Evolutionary conservation across 768 basidiomycete species (phyloP), one percentile per base, ranked within the genome.

Genomic region (Tylopilus felleus): DNA sequence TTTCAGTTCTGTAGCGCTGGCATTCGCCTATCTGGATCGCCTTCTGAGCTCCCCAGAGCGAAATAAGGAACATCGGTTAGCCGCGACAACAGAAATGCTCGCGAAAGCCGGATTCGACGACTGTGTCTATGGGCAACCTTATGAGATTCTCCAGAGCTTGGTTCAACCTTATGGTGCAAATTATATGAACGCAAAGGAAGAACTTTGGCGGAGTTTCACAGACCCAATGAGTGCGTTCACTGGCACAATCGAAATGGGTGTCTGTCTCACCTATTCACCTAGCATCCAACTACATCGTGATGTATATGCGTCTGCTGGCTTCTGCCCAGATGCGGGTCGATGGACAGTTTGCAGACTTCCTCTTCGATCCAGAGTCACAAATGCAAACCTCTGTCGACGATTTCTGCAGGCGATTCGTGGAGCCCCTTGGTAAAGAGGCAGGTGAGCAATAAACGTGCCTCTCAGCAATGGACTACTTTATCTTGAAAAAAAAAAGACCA

Each of bases 361-460:
- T 96, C 8, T 80, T 86, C 58, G 80, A 91, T 49, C 89, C 89
- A 2, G 88, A 93, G 27, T 80, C 82, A 0, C 81, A 78, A 25
- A 78, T 80, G 23, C 75, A 73, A 12, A 78, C 88, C 61, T 73
- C 75, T 5, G 72, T 84, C 2, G 74, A 77, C 5, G 78, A 80
- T 5, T 97, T 95, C 68, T 94, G 93, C 65, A 77, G 82, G 60
- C 74, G 76, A 31, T 83, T 88, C 55, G 93, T 97, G 22, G 90
- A 95, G 54, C 80, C 86, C 1, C 71, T 81, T 28, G 85, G 88
- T 28, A 85, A 83, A 58, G 90, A 91, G 75, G 90, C 89, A 43
- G 90, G 88, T 84, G 57, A 44, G 51, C 42, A 31, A 9, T 10
- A n/a, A 10, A 10, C 13, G 40, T 12, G 8, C 23, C 31, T 19